Conservation (phyloP, 106 monocot species). For the Platanthera zijinensis region DNA sequence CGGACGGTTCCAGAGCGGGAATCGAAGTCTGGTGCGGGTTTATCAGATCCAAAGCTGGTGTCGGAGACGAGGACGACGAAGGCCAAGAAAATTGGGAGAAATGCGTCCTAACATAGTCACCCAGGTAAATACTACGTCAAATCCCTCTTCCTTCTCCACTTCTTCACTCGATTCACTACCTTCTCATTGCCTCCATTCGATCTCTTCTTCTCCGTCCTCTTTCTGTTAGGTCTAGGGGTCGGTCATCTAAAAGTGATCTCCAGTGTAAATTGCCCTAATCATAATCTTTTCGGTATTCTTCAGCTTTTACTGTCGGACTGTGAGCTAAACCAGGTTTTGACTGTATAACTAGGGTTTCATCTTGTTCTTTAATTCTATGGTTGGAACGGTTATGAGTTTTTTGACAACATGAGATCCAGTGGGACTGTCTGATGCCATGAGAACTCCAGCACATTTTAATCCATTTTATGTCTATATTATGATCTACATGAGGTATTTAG, state of each 20-base stretch:
- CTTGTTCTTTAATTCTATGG: not conserved
- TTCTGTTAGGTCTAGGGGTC: not conserved
- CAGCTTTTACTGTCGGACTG: not conserved
- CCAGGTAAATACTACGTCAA: conserved; percentile 4
- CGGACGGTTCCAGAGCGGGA: not conserved
- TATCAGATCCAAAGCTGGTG: not conserved
- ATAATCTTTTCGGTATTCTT: not conserved
- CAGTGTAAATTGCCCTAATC: not conserved
- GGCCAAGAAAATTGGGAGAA: not conserved
- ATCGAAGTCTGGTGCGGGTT: too few relatives aligned
- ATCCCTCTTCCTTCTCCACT: not conserved
- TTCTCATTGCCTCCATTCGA: not conserved
- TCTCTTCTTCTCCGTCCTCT: not conserved
- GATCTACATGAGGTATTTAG: not conserved
- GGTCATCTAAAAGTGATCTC: not conserved
- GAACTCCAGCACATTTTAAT: too few relatives aligned
- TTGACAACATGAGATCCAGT: not conserved
- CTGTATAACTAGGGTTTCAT: not conserved
- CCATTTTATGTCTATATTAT: too few relatives aligned
- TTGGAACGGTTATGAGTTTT: not conserved
- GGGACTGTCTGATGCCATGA: not conserved
- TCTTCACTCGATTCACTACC: not conserved
- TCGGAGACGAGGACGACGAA: not conserved
- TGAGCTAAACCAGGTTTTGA: not conserved
- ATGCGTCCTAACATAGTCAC: conserved; percentile 13